Percentiles rank a stretch among this genome's conserved stretches.
phyloP scores from a whole-genome alignment of 148 eudicot genomes.

The Gaultheria prostrata region DNA sequence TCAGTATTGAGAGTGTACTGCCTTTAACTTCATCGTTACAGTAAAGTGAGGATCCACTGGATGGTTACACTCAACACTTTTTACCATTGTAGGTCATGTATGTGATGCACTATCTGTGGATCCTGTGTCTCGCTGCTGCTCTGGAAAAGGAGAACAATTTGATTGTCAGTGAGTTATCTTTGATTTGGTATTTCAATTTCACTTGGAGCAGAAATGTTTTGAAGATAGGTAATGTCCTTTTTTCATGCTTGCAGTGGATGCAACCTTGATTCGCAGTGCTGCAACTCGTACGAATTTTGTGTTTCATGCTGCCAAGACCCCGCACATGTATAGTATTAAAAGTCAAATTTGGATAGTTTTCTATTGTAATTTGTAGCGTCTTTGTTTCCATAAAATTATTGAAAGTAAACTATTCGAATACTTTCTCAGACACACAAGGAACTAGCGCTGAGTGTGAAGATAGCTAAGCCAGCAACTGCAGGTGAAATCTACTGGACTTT shows the following conservation, averaged over 20 bases:
- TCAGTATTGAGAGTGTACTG: no score
- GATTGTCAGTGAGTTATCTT: constrained; percentile 94
- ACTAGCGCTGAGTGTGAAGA: constrained; percentile 61
- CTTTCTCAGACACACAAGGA: constrained; percentile 56
- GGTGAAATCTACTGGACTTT: constrained; percentile 33
- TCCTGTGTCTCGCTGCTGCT: constrained; percentile 83
- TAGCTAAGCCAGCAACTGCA: constrained; percentile 83
- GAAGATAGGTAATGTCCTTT: constrained; percentile 21
- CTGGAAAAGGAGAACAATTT: constrained; percentile 63
- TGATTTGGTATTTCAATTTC: constrained; percentile 16
- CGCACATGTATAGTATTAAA: constrained; percentile 38
- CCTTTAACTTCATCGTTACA: neutral
- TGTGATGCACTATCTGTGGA: constrained; percentile 85
- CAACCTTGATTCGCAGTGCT: constrained; percentile 80
- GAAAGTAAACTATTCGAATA: neutral
- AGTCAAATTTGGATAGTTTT: neutral
- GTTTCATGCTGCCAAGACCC: constrained; percentile 98
- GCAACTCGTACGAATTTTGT: constrained; percentile 93
- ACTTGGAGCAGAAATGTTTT: constrained; percentile 6
- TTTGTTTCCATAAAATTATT: neutral
- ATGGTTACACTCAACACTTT: neutral
- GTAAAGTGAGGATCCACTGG: neutral
- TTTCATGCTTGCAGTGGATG: constrained; percentile 64
- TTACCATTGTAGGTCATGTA: constrained; percentile 59
- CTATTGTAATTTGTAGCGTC: neutral